Base-by-base conservation (phyloP, 257 asterid genomes). In the Cinchona pubescens region DNA sequence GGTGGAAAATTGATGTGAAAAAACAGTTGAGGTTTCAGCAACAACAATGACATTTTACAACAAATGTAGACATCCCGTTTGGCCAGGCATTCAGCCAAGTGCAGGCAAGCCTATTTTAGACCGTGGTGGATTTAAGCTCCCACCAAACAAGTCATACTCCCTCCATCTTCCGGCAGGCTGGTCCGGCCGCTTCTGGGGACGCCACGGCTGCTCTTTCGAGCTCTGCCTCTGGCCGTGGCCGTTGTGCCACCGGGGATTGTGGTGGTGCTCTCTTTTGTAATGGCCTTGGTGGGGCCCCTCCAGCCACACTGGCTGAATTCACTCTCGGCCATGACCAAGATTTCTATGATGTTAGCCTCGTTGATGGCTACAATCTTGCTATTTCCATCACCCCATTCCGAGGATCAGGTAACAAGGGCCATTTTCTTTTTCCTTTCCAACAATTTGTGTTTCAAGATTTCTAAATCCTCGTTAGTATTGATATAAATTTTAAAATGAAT, bases 151-250 rank as follows among this genome's bases (percentile, higher is more conserved):
- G 78, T 70, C 89, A 6, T 88, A 83, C 88, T 73, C 84, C 0
- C 87, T 93, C 67, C 88, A 72, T 16, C 87, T 91, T 49, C 97
- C 96, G 0, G 81, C 88, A 0, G 91, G 73, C 12, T 93, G 98
- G 98, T 93, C 98, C 5, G 98, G 98, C 67, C 94, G 98, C 55
- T 65, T 91, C 67, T 93, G 98, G 98, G 98, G 96, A 23, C 93
- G 98, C 10, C 93, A 91, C 46, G 98, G 97, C 23, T 93, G 98
- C 80, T 76, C 90, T 19, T 93, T 93, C 75, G 86, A 88, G n/a
- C n/a, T n/a, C n/a, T 73, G 85, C 88, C 42, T 48, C 87, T 46
- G 98, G 98, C 1, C 87, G 67, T 0, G 98, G 98, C 21, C 85
- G 83, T 2, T 93, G 98, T 82, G 93, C 97, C 30, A 93, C 98